phyloP scores from a whole-genome alignment of 371 early-diverging fungal species.

The Funneliformis caledonium region DNA sequence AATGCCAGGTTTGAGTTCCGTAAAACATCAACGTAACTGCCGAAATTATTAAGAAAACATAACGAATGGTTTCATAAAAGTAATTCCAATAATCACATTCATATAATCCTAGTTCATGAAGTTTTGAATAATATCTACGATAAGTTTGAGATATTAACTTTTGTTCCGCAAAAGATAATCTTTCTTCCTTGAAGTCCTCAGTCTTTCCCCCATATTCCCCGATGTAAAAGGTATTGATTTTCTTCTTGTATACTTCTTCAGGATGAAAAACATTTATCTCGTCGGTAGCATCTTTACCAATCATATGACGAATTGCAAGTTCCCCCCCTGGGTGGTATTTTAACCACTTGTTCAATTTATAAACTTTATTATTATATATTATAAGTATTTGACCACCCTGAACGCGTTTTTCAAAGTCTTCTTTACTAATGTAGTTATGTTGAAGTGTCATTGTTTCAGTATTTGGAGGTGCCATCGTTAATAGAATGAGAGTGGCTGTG shows the following conservation, averaged over 20 bases:
- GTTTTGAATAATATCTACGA: slow-evolving; percentile 65
- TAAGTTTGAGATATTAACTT: slow-evolving; percentile 54
- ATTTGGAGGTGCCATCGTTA: slow-evolving; percentile 28
- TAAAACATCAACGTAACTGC: slow-evolving; percentile 68
- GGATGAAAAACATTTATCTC: slow-evolving; percentile 90
- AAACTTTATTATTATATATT: slow-evolving; percentile 80
- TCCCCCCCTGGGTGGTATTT: slow-evolving; percentile 92
- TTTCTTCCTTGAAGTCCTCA: slow-evolving; percentile 41
- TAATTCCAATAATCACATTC: slow-evolving; percentile 80
- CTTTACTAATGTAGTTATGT: slow-evolving; percentile 45
- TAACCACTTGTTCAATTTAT: slow-evolving; percentile 83
- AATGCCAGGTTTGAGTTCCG: slow-evolving; percentile 66
- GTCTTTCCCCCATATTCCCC: slow-evolving; percentile 60
- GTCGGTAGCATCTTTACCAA: slow-evolving; percentile 93
- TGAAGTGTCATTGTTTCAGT: slow-evolving; percentile 28
- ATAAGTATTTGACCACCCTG: slow-evolving; percentile 72
- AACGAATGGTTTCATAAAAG: slow-evolving; percentile 73
- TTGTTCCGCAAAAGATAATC: slow-evolving; percentile 41
- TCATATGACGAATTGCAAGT: slow-evolving; percentile 79
- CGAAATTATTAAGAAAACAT: slow-evolving; percentile 59
- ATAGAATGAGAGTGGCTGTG: background rate
- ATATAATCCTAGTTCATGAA: slow-evolving; percentile 68
- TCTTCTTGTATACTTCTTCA: slow-evolving; percentile 71
- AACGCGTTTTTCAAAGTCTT: slow-evolving; percentile 53
- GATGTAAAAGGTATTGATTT: slow-evolving; percentile 76